phyloP scores from a whole-genome alignment of 2,329 filamentous ascomycete species.

The Lachnellula arida region DNA sequence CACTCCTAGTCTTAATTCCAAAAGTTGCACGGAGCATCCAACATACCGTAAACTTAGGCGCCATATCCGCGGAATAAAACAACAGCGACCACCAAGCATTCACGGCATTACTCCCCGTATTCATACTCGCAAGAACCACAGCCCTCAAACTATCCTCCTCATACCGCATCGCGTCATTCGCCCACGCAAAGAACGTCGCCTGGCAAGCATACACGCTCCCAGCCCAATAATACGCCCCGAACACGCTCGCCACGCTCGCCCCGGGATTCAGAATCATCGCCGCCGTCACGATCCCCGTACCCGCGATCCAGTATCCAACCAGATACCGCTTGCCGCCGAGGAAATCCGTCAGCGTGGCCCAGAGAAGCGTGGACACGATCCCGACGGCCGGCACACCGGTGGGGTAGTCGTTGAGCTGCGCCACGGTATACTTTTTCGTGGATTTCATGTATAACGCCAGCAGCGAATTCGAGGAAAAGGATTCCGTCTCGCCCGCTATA shows the following conservation, averaged over 20 bases:
- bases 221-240: conserved; percentile 68
- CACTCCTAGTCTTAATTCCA: conserved; percentile 7
- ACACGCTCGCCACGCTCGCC: conserved; percentile 45
- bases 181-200: conserved; percentile 72
- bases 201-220: conserved; percentile 68
- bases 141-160: conserved; percentile 58
- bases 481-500: conserved; percentile 67
- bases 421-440: conserved; percentile 40
- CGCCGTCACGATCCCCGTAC: conserved; percentile 59
- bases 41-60: conserved; percentile 43
- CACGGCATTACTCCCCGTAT: conserved; percentile 61
- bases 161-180: conserved; percentile 60
- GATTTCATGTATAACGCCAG: conserved; percentile 46
- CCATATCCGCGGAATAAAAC: conserved; percentile 63
- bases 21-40: conserved; percentile 22
- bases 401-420: conserved; percentile 50
- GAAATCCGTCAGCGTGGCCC: conserved; percentile 64
- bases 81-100: conserved; percentile 72
- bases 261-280: conserved; percentile 49
- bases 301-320: conserved; percentile 61
- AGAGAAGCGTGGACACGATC: conserved; percentile 55
- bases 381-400: conserved; percentile 49
- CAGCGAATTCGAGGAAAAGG: conserved; percentile 61
- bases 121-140: conserved; percentile 69
- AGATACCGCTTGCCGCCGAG: conserved; percentile 59